Percentiles rank a stretch among this genome's conserved stretches.
Evolutionary conservation across 805 yeast genomes (phyloP).

Genomic region (Saccharomyces eubayanus): DNA sequence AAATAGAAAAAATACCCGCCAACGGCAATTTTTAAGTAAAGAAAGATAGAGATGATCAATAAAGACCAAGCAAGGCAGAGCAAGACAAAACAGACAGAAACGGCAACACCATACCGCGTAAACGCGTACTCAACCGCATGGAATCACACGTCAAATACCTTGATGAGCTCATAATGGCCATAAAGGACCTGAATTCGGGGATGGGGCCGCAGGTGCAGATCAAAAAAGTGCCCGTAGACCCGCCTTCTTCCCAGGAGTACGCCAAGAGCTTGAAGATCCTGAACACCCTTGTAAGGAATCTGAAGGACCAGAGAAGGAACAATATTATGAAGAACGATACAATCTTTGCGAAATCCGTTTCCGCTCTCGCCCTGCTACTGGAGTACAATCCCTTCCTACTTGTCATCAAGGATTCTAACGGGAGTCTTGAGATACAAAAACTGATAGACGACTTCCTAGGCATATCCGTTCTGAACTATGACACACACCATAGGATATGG

Average conservation of each 20-base stretch:
- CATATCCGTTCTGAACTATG: slow-evolving; percentile 12
- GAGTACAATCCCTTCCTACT: slow-evolving; percentile 17
- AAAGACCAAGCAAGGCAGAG: not conserved
- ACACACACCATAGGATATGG: slow-evolving; percentile 18
- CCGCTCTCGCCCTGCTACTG: slow-evolving; percentile 23
- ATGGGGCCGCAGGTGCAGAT: not conserved
- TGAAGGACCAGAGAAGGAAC: slow-evolving; percentile 10
- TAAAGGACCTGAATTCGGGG: slow-evolving; percentile 11
- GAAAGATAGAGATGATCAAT: not conserved
- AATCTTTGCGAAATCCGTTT: slow-evolving; percentile 22
- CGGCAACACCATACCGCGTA: not conserved
- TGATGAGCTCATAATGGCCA: slow-evolving; percentile 25
- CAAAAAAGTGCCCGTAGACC: not conserved
- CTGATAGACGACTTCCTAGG: slow-evolving; percentile 13
- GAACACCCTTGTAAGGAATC: slow-evolving; percentile 13
- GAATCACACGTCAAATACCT: slow-evolving; percentile 25
- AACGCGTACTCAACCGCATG: slow-evolving; percentile 6
- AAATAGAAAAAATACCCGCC: not conserved
- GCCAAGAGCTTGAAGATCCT: slow-evolving; percentile 18
- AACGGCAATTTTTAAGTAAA: not conserved
- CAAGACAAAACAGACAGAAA: not conserved
- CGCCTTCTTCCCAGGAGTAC: not conserved
- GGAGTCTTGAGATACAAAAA: not conserved
- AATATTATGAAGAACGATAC: slow-evolving; percentile 11
- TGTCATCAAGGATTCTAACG: not conserved